Conservation (phyloP, 306 rosid species). For the Cercis canadensis region DNA sequence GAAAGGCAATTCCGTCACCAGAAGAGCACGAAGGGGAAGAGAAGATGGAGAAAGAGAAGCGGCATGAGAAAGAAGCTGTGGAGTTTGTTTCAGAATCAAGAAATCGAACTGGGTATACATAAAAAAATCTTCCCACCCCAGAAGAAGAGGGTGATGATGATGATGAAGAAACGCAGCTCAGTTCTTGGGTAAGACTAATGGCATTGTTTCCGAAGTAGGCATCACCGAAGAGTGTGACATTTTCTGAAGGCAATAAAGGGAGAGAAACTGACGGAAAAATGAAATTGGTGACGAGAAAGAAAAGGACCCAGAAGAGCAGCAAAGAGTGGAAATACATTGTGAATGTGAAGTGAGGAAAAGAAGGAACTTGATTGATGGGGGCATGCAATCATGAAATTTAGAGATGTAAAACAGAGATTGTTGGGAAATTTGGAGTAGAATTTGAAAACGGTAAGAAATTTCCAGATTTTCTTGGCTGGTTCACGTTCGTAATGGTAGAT, state of each 20-base stretch:
- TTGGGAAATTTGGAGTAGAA: neutral
- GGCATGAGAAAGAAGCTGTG: constrained; percentile 69
- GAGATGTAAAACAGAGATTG: neutral
- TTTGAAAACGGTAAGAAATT: neutral
- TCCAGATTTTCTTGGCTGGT: neutral
- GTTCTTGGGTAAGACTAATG: constrained; percentile 68
- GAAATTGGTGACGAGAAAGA: constrained; percentile 40
- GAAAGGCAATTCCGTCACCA: constrained; percentile 73
- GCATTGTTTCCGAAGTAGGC: constrained; percentile 58
- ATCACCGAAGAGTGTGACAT: constrained; percentile 77
- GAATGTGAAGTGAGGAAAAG: neutral
- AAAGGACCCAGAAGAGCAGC: constrained; percentile 22
- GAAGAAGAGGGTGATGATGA: constrained; percentile 43
- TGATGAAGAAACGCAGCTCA: constrained; percentile 46
- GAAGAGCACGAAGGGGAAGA: constrained; percentile 64
- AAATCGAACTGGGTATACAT: constrained; percentile 64
- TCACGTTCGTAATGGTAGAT: too few species aligned
- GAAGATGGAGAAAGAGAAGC: constrained; percentile 64
- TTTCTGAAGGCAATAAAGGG: constrained; percentile 45
- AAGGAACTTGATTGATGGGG: neutral
- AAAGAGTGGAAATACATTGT: constrained; percentile 38
- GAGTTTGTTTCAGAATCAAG: constrained; percentile 66
- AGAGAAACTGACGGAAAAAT: constrained; percentile 30
- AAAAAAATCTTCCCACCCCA: constrained; percentile 73
- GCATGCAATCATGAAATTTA: neutral